Conservation (phyloP, 163 green algal species). For the Chlamydomonas reinhardtii region DNA sequence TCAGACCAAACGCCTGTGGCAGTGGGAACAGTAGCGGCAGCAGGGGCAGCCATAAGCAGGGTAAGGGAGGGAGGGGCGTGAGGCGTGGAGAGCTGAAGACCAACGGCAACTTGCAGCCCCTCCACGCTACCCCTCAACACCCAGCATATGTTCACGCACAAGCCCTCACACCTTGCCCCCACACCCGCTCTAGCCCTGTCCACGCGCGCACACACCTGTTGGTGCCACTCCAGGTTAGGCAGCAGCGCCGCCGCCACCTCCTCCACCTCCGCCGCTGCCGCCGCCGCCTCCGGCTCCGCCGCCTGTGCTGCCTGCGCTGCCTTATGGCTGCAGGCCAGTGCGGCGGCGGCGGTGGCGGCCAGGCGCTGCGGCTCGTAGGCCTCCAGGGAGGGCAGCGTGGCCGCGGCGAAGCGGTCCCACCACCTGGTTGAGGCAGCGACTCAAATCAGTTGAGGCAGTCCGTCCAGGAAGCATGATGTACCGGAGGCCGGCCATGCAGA, state of each 20-base stretch:
- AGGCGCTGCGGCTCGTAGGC: constrained; percentile 1
- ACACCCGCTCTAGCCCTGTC: no score
- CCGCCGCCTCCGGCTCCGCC: no score
- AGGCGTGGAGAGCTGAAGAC: no score
- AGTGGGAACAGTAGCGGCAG: background rate
- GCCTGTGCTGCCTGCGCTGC: background rate
- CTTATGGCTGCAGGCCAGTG: constrained; percentile 11
- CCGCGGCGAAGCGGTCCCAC: constrained; percentile 29
- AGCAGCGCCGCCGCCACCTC: background rate
- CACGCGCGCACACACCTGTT: background rate
- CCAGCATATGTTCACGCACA: no score
- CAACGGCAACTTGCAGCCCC: no score
- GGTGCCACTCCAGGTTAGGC: constrained; percentile 3
- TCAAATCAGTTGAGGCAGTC: no score
- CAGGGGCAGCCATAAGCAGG: background rate
- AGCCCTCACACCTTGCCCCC: no score
- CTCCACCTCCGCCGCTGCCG: background rate
- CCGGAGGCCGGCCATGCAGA: no score
- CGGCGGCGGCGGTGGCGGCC: background rate
- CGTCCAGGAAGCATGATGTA: no score
- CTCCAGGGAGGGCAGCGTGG: background rate
- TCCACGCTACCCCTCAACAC: no score
- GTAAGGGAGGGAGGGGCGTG: no score
- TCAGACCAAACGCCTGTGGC: background rate
- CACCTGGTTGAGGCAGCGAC: no score